Evolutionary conservation across 2,329 filamentous ascomycete species (phyloP).

Genomic region (Penicillium sp.): DNA sequence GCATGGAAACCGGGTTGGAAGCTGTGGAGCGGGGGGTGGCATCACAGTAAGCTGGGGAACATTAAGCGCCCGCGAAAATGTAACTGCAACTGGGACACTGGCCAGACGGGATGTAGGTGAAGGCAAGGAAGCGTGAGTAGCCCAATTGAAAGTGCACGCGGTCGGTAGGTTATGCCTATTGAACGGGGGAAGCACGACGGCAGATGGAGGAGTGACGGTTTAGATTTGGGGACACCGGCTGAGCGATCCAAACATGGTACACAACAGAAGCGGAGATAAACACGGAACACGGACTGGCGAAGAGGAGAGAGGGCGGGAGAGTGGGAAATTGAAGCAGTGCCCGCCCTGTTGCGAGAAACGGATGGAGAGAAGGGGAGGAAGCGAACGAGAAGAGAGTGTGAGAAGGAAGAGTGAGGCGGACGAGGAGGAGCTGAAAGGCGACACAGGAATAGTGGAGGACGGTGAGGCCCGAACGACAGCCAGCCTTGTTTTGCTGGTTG

Average conservation of each 20-base stretch:
- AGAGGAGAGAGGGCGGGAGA: slow-evolving; percentile 8
- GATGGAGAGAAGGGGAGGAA: slow-evolving; percentile 5
- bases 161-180: background rate
- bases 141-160: slow-evolving; percentile 10
- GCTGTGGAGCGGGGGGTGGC: slow-evolving; percentile 52
- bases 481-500: slow-evolving; percentile 28
- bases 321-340: slow-evolving; percentile 12
- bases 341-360: slow-evolving; percentile 9
- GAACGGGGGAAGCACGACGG: slow-evolving; percentile 11
- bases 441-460: slow-evolving; percentile 21
- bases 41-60: slow-evolving; percentile 37
- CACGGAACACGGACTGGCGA: background rate
- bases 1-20: slow-evolving; percentile 83
- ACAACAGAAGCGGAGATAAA: slow-evolving; percentile 8
- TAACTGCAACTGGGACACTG: background rate
- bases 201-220: slow-evolving; percentile 4
- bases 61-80: slow-evolving; percentile 10
- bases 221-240: slow-evolving; percentile 14
- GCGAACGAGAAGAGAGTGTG: slow-evolving; percentile 20
- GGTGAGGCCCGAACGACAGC: slow-evolving; percentile 41
- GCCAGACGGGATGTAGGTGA: background rate
- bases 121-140: background rate
- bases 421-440: slow-evolving; percentile 19
- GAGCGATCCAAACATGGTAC: slow-evolving; percentile 22
- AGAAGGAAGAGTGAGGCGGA: slow-evolving; percentile 18